These are phyloP conservation scores for Apiospora saccharicola DNA, from an alignment of 2,329 filamentous ascomycete genomes.

Conservation along the genomic window DNA sequence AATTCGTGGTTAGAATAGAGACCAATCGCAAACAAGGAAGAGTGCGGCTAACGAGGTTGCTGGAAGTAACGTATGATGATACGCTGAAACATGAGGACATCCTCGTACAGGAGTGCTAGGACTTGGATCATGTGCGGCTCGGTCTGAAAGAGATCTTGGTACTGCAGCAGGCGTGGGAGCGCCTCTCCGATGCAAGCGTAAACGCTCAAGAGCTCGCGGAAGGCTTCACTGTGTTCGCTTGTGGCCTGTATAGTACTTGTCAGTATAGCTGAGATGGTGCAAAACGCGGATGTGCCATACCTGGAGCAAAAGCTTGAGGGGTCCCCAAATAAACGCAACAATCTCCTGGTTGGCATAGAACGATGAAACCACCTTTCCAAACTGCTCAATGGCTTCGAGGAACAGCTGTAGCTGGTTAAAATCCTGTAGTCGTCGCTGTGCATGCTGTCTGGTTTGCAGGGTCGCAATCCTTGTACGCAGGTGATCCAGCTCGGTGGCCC, in stretches of 20 bases:
- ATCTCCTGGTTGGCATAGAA: conserved; percentile 33
- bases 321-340: conserved; percentile 39
- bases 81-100: conserved; percentile 34
- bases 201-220: conserved; percentile 32
- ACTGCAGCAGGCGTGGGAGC: conserved; percentile 33
- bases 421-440: conserved; percentile 22
- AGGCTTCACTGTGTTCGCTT: conserved; percentile 16
- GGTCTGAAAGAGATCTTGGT: conserved; percentile 31
- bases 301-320: conserved; percentile 34
- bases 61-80: conserved; percentile 32
- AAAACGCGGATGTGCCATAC: background rate
- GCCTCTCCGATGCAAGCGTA: conserved; percentile 36
- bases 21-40: background rate
- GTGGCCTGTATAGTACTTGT: background rate
- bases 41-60: conserved; percentile 29
- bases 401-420: conserved; percentile 29
- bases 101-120: conserved; percentile 31
- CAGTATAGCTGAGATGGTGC: conserved; percentile 1
- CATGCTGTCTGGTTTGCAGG: conserved; percentile 13
- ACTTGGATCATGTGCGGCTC: conserved; percentile 30
- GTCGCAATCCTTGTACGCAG: background rate
- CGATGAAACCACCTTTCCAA: conserved; percentile 34
- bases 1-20: background rate
- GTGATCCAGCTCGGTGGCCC: background rate
- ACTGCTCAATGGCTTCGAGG: conserved; percentile 37